phyloP scores from a whole-genome alignment of 306 rosid species.

The Sicyos baderoa region DNA sequence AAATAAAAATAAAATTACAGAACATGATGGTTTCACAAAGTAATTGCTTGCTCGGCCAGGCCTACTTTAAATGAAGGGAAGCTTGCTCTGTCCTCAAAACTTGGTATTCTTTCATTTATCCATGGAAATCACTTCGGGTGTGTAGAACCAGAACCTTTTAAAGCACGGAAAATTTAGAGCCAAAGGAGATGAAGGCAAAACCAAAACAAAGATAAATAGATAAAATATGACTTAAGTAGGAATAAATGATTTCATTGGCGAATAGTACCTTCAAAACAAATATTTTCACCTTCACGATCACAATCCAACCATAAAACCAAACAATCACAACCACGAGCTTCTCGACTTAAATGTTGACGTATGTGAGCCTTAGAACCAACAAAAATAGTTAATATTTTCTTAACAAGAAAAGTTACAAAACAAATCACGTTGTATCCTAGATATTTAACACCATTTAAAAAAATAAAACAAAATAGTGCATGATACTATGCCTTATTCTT shows the following conservation, averaged over 20 bases:
- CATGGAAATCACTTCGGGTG: neutral
- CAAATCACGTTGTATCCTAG: too few species aligned
- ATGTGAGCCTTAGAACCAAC: constrained; percentile 63
- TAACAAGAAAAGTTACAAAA: neutral
- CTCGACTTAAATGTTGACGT: constrained; percentile 74
- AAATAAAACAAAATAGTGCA: constrained; percentile 1
- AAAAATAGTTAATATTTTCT: constrained; percentile 24
- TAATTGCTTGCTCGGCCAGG: neutral
- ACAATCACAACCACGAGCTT: constrained; percentile 76
- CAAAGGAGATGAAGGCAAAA: neutral
- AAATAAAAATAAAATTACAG: neutral
- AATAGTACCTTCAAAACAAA: constrained; percentile 80
- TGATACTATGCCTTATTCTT: neutral
- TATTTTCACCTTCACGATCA: constrained; percentile 97
- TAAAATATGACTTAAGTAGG: neutral
- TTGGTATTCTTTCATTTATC: neutral
- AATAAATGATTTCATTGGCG: neutral
- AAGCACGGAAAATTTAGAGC: neutral
- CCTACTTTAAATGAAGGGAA: neutral
- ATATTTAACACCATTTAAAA: neutral
- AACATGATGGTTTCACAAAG: neutral
- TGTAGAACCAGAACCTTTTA: neutral
- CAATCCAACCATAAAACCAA: constrained; percentile 94
- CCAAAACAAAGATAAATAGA: neutral
- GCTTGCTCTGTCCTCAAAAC: neutral